A percentile compares a stretch with the other conserved stretches of the same genome.
These are phyloP conservation scores for Tolypocladium sp. DNA, from an alignment of 2,329 filamentous ascomycete species.

Conservation along the genomic window DNA sequence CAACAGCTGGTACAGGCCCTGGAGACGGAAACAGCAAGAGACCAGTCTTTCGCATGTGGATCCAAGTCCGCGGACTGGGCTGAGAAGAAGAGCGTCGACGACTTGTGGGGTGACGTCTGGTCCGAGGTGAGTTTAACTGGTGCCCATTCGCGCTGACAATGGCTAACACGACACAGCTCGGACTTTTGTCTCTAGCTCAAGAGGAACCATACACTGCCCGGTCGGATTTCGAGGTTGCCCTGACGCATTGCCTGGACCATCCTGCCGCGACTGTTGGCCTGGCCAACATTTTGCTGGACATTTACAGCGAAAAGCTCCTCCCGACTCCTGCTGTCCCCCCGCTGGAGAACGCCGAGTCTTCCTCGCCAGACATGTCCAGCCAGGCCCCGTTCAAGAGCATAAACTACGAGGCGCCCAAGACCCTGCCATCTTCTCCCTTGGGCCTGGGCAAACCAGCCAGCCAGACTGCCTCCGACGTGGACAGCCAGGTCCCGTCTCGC, in stretches of 20 bases:
- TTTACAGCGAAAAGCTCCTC: slow-evolving; percentile 63
- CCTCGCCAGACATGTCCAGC: slow-evolving; percentile 2
- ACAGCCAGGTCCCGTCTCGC: slow-evolving; percentile 4
- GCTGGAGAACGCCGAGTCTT: slow-evolving; percentile 17
- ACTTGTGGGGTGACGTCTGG: slow-evolving; percentile 76
- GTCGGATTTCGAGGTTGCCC: slow-evolving; percentile 69
- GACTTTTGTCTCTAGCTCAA: slow-evolving; percentile 54
- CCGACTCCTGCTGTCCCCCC: slow-evolving; percentile 45
- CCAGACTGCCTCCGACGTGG: slow-evolving; percentile 3
- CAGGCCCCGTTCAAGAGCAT: background rate
- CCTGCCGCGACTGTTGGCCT: slow-evolving; percentile 71
- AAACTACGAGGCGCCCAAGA: slow-evolving; percentile 1
- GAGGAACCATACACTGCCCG: slow-evolving; percentile 60
- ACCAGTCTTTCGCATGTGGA: slow-evolving; percentile 52
- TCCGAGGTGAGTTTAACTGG: slow-evolving; percentile 54
- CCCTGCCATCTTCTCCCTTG: slow-evolving; percentile 35
- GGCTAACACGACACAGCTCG: slow-evolving; percentile 43
- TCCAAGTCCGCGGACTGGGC: slow-evolving; percentile 66
- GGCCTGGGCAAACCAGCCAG: slow-evolving; percentile 29
- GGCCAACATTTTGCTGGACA: slow-evolving; percentile 76
- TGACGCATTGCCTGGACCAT: slow-evolving; percentile 74
- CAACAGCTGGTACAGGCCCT: slow-evolving; percentile 63
- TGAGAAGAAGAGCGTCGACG: slow-evolving; percentile 70
- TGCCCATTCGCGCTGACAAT: background rate
- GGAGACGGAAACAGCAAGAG: slow-evolving; percentile 55